These are phyloP conservation scores for Monosporascus sp. DNA, from an alignment of 2,329 filamentous ascomycete genomes.

Conservation along the genomic window DNA sequence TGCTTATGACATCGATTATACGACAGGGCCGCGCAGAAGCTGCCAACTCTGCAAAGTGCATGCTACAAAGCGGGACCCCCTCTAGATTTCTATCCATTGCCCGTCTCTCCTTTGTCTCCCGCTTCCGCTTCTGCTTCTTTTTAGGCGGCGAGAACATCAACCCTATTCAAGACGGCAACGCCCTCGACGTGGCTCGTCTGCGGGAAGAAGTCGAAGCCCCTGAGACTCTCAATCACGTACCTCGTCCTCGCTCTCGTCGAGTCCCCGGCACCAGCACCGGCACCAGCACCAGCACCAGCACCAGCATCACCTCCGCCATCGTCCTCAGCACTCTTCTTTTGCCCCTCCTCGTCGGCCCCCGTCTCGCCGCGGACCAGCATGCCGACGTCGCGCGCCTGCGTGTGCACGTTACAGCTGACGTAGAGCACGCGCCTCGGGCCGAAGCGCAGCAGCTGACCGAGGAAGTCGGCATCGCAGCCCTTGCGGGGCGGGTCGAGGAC, in stretches of 20 bases:
- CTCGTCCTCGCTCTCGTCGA: constrained; percentile 32
- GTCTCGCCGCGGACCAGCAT: constrained; percentile 69
- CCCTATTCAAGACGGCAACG: constrained; percentile 57
- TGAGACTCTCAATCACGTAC: constrained; percentile 85
- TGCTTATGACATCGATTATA: too few relatives aligned
- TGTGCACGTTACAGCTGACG: constrained; percentile 97
- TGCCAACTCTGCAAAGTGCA: too few relatives aligned
- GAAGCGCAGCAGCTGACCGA: constrained; percentile 73
- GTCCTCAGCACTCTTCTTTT: constrained; percentile 19
- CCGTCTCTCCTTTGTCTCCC: too few relatives aligned
- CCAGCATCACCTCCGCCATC: constrained; percentile 23
- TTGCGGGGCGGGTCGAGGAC: constrained; percentile 96
- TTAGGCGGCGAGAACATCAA: constrained; percentile 31
- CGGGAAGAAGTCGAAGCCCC: constrained; percentile 96
- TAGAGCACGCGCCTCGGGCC: constrained; percentile 80
- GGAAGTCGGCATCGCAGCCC: constrained; percentile 81
- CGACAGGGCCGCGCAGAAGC: too few relatives aligned
- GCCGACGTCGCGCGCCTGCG: constrained; percentile 89
- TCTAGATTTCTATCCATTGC: too few relatives aligned
- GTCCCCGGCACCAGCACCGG: constrained; percentile 4
- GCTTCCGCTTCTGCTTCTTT: background rate
- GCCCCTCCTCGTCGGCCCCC: constrained; percentile 26
- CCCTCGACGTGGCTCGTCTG: constrained; percentile 71
- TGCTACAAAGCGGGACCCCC: too few relatives aligned
- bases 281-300: constrained; percentile 15